Base-by-base conservation (phyloP, 2,329 filamentous ascomycete genomes). In the Claviceps spartinae region DNA sequence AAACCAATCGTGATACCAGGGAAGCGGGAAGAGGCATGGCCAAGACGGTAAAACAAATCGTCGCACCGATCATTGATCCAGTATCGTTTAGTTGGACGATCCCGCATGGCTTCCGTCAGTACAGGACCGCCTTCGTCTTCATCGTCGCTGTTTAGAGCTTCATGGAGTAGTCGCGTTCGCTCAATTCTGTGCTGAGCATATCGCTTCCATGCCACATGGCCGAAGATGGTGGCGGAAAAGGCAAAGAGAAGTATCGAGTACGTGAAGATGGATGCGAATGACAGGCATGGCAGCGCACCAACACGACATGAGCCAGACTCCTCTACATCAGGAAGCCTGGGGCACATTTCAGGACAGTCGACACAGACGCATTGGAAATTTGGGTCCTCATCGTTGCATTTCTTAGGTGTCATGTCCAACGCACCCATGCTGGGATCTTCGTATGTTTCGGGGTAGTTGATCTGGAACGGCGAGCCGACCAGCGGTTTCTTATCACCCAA, bases 401-500 rank as follows among this genome's bases (percentile, higher is more conserved):
- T 82, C 67, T 93, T 91, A 0, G 89, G 79, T 50, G 72, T 79
- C 69, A 89, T 85, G 37, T 85, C 71, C 57, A 83, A 72, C 0
- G 88, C 73, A 9, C 75, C 65, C 85, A 97, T 94, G n/a, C 72
- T 74, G 0, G 80, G 75, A 48, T 87, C 80, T 11, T 74, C 66
- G 56, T 82, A 80, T 7, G 77, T 66, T 9, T 67, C 72, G 9
- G 80, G 91, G 61, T 93, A 98, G 72, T 98, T 94, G 71, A 98
- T 96, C 72, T 98, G 93, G 68, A 98, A 98, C 0, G 93, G 93
- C 52, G 91, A 97, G 4, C 94, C 94, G 22, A 91, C 77, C 22
- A 70, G 57, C 2, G 83, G 76, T 66, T 94, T 94, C 73, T 95
- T 91, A 66, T 95, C 84, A 16, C 93, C 93, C 37, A 98, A 70